Evolutionary conservation across 306 rosid genomes (phyloP).

Genomic region (Rosa persica): DNA sequence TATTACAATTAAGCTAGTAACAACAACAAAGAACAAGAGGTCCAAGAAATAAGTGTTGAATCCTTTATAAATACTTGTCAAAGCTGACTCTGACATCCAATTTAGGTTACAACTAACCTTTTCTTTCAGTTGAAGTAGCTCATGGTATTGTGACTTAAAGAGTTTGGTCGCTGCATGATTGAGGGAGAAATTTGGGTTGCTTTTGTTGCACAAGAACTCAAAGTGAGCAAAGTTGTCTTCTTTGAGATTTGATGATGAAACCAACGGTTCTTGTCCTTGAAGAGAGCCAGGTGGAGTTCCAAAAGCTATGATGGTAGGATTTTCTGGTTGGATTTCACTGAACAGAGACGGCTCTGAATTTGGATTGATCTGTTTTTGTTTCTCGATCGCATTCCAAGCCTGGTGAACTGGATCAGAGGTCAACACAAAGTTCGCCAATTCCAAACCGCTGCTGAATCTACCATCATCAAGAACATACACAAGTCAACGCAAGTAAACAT

Average conservation of each 20-base stretch:
- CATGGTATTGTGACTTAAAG: background rate
- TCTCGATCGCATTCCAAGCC: conserved; percentile 32
- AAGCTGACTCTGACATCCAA: background rate
- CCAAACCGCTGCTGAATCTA: conserved; percentile 61
- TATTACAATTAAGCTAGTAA: background rate
- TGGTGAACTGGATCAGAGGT: conserved; percentile 32
- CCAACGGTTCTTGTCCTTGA: conserved; percentile 6
- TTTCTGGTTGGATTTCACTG: background rate
- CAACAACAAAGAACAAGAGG: background rate
- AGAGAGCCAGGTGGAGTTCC: conserved; percentile 19
- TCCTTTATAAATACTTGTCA: background rate
- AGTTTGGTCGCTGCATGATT: conserved; percentile 32
- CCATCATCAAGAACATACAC: conserved; percentile 8
- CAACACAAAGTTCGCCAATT: conserved; percentile 31
- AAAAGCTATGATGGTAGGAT: conserved; percentile 40
- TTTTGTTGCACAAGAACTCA: conserved; percentile 41
- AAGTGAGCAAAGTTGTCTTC: conserved; percentile 26
- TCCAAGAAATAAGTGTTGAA: background rate
- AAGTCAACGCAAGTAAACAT: background rate
- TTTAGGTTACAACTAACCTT: conserved; percentile 25
- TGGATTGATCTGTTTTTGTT: background rate
- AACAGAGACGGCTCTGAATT: background rate
- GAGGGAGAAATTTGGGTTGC: conserved; percentile 23
- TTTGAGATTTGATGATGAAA: conserved; percentile 28
- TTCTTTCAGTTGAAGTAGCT: conserved; percentile 27